These are phyloP conservation scores for Talaromyces sp. DNA, from an alignment of 2,329 filamentous ascomycete species.

Conservation along the genomic window DNA sequence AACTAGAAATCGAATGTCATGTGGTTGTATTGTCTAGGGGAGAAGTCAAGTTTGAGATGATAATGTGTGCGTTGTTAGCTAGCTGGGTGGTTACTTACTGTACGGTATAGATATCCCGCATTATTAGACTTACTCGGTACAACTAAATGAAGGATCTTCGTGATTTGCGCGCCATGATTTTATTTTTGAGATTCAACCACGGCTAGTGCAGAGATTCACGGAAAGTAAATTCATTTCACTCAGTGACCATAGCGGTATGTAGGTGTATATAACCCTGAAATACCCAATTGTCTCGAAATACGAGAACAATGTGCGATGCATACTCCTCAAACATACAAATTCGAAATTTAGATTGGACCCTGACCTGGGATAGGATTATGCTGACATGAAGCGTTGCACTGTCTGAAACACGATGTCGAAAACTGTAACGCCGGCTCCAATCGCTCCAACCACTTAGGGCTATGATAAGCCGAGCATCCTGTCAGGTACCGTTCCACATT, in stretches of 20 bases:
- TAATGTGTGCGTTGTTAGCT: not conserved
- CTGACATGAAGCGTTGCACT: constrained; percentile 8
- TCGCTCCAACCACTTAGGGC: not conserved
- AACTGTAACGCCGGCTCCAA: not conserved
- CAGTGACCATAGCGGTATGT: not conserved
- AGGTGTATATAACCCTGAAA: not conserved
- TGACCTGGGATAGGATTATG: not conserved
- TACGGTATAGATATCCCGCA: too few species aligned
- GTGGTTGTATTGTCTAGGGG: not conserved
- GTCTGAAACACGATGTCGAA: not conserved
- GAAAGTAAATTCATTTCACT: not conserved
- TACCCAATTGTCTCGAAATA: not conserved
- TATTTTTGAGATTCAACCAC: not conserved
- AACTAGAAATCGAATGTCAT: not conserved
- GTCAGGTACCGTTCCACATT: not conserved
- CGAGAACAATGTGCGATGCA: not conserved
- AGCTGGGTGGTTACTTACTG: not conserved
- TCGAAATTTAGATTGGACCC: not conserved
- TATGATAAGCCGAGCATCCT: not conserved
- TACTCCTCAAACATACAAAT: not conserved
- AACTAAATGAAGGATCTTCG: not conserved
- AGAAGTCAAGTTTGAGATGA: not conserved
- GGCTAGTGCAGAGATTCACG: not conserved
- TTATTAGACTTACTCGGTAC: too few species aligned
- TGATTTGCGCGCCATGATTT: not conserved